Base-by-base conservation (phyloP, 2,329 filamentous ascomycete species). In the Aspergillus aculeatus region DNA sequence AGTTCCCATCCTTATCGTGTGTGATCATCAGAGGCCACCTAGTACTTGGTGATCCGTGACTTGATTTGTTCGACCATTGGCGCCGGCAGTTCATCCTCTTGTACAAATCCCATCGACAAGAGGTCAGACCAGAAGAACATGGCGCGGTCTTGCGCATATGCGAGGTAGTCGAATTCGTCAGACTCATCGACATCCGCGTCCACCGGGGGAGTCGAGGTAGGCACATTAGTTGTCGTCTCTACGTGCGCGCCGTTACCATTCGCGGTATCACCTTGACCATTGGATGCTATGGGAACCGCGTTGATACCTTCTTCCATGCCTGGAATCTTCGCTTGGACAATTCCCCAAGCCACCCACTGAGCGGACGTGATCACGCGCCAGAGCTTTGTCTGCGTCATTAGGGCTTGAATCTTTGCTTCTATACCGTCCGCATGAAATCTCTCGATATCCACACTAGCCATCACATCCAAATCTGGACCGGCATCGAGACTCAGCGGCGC, bases 51-150 rank as follows among this genome's bases (percentile, higher is more conserved):
- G 62, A 84, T 77, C 81, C 74, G 71, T 26, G 64, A 62, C 61
- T 94, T 96, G 61, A 96, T 71, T 71, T 82, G 83, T 54, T 77
- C 73, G 65, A 83, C 79, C 69, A 96, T 70, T n/a, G 81, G 81
- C 65, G 84, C 82, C 0, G 92, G 92, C 65, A 99, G 77, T 24
- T 97, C 92, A 66, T 93, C 89, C 62, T 82, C 75, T 72, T 84
- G 86, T 44, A 95, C 82, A 44, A 99, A 77, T 0, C 92, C 92
- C 75, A 96, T 76, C 57, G 83, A 80, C 58, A 98, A 79, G 55
- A 92, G 87, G 78, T 99, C 95, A 1, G 92, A 93, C 90, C 94
- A 96, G 78, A 99, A 95, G 77, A 97, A 95, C 78, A 95, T 82
- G 0, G 92, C 93, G 14, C 95, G 84, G 65, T 97, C 91, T 76